Evolutionary conservation across 768 basidiomycete genomes (phyloP), one percentile per base, ranked within the genome.

Genomic region (Macrolepiota albuminosa): DNA sequence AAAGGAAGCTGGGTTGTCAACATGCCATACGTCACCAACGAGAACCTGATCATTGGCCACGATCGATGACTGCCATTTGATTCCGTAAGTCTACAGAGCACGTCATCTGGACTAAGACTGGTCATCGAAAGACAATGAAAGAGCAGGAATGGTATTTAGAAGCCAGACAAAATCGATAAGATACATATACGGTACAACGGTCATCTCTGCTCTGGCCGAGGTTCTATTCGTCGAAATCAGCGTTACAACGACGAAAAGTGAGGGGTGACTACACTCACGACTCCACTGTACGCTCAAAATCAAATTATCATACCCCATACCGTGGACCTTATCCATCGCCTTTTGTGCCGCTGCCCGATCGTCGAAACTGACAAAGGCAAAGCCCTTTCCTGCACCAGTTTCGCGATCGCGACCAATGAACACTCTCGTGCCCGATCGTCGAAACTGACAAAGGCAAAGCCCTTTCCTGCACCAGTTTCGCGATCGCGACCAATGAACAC

Each of bases 341-440:
- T 78, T 82, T 74, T 96, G 91, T 21, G 93, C 97, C 56, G 80
- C 77, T 11, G 82, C 78, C 69, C 81, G 80, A 16, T 88, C 88
- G 70, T 98, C 96, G 68, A 97, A 99, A 71, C 89, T 93, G 57
- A 99, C 95, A 67, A 98, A 98, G 16, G 95, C 96, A 71, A 96
- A 97, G 52, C 96, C 96, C 74, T 96, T 97, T 59, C 95, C 95
- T 24, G 89, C 83, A 49, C 95, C 93, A 9, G 96, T 98, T 68
- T 97, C 95, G 56, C 93, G 81, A 71, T 99, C 97, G 48, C 91
- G 82, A 29, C 96, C 97, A 50, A 99, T 91, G 73, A 95, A 98
- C 54, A 98, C 94, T 56, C 97, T 78, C 37, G 86, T 88, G 82
- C 78, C 69, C 81, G 80, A 16, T 88, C 88, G 70, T 98, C 96